Percentiles rank a stretch among this genome's conserved stretches.
Evolutionary conservation across 345 rosid species (phyloP).

Genomic region (rapeseed (Brassica napus)): DNA sequence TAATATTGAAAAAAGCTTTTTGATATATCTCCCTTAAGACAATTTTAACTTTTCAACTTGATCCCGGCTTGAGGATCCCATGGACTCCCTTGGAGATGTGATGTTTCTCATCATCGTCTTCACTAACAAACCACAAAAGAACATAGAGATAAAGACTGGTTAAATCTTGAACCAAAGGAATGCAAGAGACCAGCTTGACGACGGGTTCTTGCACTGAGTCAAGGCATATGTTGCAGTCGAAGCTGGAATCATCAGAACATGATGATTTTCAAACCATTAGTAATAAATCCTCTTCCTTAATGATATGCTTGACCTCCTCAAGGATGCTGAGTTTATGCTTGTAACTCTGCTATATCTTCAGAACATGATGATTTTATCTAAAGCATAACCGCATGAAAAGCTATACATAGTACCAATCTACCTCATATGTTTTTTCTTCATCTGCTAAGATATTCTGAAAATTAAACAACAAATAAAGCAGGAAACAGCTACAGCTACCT

Average conservation of each 20-base stretch:
- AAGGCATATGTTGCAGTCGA: conserved; percentile 84
- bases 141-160: neutral
- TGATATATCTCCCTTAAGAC: neutral
- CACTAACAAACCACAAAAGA: neutral
- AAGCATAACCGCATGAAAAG: too few species aligned
- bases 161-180: neutral
- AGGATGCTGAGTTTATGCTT: neutral
- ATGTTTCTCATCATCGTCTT: neutral
- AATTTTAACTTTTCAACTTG: neutral
- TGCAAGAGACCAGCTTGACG: conserved; percentile 47
- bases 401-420: too few species aligned
- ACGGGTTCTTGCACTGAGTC: conserved; percentile 83
- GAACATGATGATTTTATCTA: too few species aligned
- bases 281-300: neutral
- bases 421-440: too few species aligned
- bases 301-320: neutral
- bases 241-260: conserved; percentile 39
- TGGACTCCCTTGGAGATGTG: neutral
- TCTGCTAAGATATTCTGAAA: too few species aligned
- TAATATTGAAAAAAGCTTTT: neutral
- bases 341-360: neutral
- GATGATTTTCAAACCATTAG: neutral
- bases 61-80: neutral
- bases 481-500: too few species aligned
- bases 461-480: too few species aligned